Evolutionary conservation across 2,329 filamentous ascomycete species (phyloP).

Genomic region (Trichoderma breve): DNA sequence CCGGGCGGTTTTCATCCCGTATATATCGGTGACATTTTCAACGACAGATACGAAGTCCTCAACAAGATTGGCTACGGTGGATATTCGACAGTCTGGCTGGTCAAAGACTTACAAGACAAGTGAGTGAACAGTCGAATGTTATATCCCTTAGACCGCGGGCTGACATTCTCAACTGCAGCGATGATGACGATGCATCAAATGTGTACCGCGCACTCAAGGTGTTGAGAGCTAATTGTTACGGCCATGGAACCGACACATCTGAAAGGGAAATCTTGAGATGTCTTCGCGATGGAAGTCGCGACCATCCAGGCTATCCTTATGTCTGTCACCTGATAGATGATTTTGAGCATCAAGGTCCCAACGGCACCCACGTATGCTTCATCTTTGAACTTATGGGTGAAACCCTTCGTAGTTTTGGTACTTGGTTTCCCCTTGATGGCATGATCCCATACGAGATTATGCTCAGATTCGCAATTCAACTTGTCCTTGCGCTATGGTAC

Average conservation of each 20-base stretch:
- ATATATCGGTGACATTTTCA: constrained; percentile 22
- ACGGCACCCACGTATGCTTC: background rate
- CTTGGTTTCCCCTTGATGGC: background rate
- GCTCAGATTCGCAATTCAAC: background rate
- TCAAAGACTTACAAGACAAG: constrained; percentile 12
- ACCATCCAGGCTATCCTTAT: background rate
- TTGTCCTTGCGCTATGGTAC: background rate
- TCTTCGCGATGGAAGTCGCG: background rate
- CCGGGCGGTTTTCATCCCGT: constrained; percentile 23
- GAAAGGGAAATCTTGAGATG: background rate
- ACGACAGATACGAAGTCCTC: constrained; percentile 19
- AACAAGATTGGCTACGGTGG: constrained; percentile 25
- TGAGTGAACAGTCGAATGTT: background rate
- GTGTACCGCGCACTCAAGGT: background rate
- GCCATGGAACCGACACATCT: background rate
- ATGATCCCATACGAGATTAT: background rate
- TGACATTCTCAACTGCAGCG: background rate
- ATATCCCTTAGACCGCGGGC: background rate
- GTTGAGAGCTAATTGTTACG: background rate
- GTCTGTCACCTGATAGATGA: background rate
- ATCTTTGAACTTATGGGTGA: constrained; percentile 10
- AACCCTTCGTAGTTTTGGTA: background rate
- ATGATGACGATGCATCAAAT: background rate
- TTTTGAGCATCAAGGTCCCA: constrained; percentile 1
- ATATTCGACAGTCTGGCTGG: constrained; percentile 26